Percentiles rank a stretch among this genome's conserved stretches.
These are phyloP conservation scores for Colletotrichum filicis DNA, from an alignment of 2,329 filamentous ascomycete genomes.

Conservation along the genomic window DNA sequence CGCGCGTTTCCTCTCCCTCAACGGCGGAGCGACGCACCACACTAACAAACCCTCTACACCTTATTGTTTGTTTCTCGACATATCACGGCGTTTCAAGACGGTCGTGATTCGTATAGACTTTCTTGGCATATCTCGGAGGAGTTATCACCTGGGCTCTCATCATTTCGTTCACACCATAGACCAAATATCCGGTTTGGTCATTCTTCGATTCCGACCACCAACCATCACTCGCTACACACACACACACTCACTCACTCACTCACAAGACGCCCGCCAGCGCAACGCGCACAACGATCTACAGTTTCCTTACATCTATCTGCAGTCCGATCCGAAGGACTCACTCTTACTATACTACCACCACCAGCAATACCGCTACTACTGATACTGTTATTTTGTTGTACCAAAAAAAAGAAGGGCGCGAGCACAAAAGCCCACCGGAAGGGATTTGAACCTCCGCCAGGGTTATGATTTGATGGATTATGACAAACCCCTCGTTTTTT, in stretches of 20 bases:
- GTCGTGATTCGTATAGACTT: conserved; percentile 26
- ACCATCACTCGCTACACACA: conserved; percentile 9
- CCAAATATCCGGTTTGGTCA: background rate
- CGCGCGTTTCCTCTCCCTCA: background rate
- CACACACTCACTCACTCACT: too few species aligned
- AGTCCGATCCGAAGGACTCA: background rate
- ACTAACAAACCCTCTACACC: conserved; percentile 5
- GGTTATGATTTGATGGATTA: conserved; percentile 35
- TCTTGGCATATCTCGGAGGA: conserved; percentile 16
- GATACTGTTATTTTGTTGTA: conserved; percentile 24
- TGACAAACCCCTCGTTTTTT: conserved; percentile 8
- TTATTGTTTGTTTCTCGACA: conserved; percentile 10
- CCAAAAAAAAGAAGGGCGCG: conserved; percentile 20
- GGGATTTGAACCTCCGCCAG: conserved; percentile 6
- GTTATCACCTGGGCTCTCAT: conserved; percentile 7
- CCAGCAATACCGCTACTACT: conserved; percentile 9
- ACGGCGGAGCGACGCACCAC: background rate
- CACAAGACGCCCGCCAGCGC: background rate
- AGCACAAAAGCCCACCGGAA: background rate
- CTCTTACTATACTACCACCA: conserved; percentile 15
- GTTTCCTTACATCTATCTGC: conserved; percentile 3
- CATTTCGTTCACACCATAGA: conserved; percentile 16
- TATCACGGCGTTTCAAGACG: background rate
- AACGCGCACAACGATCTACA: background rate
- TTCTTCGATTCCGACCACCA: background rate